Percentiles rank a stretch among this genome's conserved stretches.
These are phyloP conservation scores for Bryum argenteum DNA, from an alignment of 225 moss, liverwort and hornwort genomes.

Conservation along the genomic window DNA sequence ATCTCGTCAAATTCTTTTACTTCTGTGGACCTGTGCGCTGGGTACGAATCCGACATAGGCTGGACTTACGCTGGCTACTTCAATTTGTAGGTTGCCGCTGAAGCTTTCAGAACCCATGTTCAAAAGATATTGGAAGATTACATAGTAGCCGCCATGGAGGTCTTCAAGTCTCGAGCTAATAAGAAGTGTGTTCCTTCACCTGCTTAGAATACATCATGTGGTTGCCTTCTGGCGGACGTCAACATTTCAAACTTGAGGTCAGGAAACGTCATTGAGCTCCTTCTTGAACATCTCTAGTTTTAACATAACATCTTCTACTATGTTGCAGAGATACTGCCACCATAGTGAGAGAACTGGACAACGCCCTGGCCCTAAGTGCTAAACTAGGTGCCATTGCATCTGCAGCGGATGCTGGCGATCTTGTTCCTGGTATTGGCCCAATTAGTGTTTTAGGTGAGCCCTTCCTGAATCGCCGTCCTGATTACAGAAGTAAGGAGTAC, in stretches of 20 bases:
- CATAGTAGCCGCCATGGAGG: conserved; percentile 74
- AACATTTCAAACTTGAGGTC: neutral
- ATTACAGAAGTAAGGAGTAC: neutral
- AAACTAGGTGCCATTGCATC: conserved; percentile 68
- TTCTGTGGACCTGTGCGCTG: conserved; percentile 7
- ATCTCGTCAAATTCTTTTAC: neutral
- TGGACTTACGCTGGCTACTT: conserved; percentile 20
- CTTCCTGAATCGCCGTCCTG: conserved; percentile 14
- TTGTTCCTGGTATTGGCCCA: conserved; percentile 84
- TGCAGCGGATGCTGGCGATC: conserved; percentile 54
- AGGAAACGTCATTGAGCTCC: neutral
- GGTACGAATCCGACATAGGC: neutral
- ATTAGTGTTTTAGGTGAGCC: conserved; percentile 81
- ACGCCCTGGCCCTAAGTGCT: conserved; percentile 68
- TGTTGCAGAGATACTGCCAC: conserved; percentile 71
- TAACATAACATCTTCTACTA: conserved; percentile 18
- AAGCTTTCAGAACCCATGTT: conserved; percentile 74
- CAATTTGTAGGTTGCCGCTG: conserved; percentile 67
- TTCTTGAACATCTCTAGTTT: neutral
- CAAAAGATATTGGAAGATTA: conserved; percentile 82
- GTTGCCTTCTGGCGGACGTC: neutral
- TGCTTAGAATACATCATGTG: neutral
- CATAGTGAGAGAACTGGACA: conserved; percentile 65
- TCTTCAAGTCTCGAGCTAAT: conserved; percentile 81
- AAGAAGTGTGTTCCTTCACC: conserved; percentile 59